These are phyloP conservation scores for Lentinula raphanica DNA, from an alignment of 768 basidiomycete species.

Conservation along the genomic window DNA sequence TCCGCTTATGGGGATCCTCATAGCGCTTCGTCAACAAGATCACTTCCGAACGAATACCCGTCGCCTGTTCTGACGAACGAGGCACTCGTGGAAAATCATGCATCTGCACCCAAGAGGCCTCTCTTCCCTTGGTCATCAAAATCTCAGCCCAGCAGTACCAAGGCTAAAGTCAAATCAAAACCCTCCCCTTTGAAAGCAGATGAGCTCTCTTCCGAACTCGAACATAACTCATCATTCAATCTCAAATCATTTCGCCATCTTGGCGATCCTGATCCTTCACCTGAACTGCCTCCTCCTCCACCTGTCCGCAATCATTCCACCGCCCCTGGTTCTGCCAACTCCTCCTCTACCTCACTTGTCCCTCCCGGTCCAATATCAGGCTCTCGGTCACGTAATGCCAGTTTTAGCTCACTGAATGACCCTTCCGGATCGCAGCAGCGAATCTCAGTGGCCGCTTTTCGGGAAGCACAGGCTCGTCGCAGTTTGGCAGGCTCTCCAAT, in stretches of 20 bases:
- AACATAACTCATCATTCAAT: slow-evolving; percentile 51
- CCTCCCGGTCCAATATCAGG: slow-evolving; percentile 30
- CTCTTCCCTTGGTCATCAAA: slow-evolving; percentile 30
- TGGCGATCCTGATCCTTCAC: slow-evolving; percentile 36
- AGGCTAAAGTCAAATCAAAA: neutral
- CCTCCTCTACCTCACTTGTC: slow-evolving; percentile 14
- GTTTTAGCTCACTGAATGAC: slow-evolving; percentile 25
- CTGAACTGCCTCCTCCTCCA: slow-evolving; percentile 5
- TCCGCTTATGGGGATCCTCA: slow-evolving; percentile 49
- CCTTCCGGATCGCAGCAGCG: slow-evolving; percentile 64
- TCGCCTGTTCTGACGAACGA: slow-evolving; percentile 5
- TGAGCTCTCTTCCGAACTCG: slow-evolving; percentile 27
- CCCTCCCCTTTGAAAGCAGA: slow-evolving; percentile 12
- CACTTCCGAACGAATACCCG: slow-evolving; percentile 45
- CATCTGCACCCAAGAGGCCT: slow-evolving; percentile 27
- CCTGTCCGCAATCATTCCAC: neutral
- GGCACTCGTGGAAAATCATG: slow-evolving; percentile 13
- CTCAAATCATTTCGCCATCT: slow-evolving; percentile 73
- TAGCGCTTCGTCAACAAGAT: slow-evolving; percentile 54
- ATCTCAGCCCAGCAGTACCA: slow-evolving; percentile 4
- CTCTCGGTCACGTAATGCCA: slow-evolving; percentile 51
- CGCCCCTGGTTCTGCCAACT: slow-evolving; percentile 12
- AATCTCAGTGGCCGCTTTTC: slow-evolving; percentile 77
- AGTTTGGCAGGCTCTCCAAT: slow-evolving; percentile 58
- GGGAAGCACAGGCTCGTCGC: slow-evolving; percentile 68